These are phyloP conservation scores for Telfairia occidentalis DNA, from an alignment of 331 rosid species.

Conservation along the genomic window DNA sequence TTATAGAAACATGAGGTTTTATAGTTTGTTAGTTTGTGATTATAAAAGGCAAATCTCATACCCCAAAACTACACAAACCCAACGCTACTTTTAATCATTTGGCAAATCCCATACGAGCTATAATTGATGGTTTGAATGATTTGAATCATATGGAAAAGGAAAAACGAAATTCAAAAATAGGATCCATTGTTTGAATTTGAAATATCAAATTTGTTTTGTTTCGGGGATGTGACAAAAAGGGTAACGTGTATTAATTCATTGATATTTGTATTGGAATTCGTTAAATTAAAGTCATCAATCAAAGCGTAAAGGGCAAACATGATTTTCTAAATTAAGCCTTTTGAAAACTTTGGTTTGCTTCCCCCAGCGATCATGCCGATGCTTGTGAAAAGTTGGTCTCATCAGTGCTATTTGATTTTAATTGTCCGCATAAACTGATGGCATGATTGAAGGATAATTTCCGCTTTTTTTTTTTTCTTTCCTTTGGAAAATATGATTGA, in stretches of 20 bases:
- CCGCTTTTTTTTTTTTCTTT: background rate
- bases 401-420: background rate
- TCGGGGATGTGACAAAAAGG: background rate
- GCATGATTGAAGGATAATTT: slow-evolving; percentile 7
- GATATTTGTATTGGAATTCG: background rate
- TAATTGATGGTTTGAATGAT: background rate
- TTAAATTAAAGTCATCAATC: background rate
- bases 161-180: background rate
- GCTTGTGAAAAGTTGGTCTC: background rate
- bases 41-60: background rate
- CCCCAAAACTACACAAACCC: background rate
- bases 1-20: background rate
- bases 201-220: background rate
- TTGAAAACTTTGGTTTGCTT: background rate
- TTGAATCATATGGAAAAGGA: background rate
- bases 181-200: background rate
- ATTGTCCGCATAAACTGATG: background rate
- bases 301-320: background rate
- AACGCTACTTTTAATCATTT: background rate
- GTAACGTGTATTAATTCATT: background rate
- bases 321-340: background rate
- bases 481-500: background rate
- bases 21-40: background rate
- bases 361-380: background rate
- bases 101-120: background rate